Evolutionary conservation across 179 eudicot genomes (phyloP), one percentile per base, ranked within the genome.

Genomic region (Pouteria campechiana): DNA sequence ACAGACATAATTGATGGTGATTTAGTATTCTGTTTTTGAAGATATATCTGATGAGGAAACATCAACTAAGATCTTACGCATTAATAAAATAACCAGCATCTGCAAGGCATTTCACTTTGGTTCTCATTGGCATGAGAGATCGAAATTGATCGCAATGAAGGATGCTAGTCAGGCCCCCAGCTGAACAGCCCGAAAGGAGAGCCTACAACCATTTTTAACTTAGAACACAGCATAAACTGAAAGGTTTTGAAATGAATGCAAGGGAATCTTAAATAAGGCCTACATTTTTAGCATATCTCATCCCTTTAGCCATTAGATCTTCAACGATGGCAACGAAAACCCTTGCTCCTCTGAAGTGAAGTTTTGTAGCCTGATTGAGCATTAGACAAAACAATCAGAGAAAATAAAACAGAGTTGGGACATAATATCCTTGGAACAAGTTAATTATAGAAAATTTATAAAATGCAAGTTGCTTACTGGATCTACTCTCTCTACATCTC

Each of bases 111-210:
- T 92, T 92, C 14, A 79, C 92, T 48, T 59, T 67, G 32, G 94
- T 52, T 36, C 61, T 52, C 34, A 17, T 23, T 11, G 96, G 96
- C 33, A 92, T 58, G 30, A 75, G 81, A 53, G 85, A 71, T 65
- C 67, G 67, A 52, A 92, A 92, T 41, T 58, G 71, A 75, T 92
- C 99, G 66, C 99, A 92, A 58, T 82, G 84, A 53, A 92, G 57
- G 48, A 87, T 92, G 41, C 94, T 54, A 57, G 96, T 56, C 80
- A 92, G 69, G 34, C 99, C 94, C 57, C 99, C 99, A 57, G 99
- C 94, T 32, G 99, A 92, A 61, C 96, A 86, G 22, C 99, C 99
- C 37, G 96, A 77, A 46, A 92, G 79, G 58, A 92, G 60, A 44
- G 88, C 84, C 93, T 83, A 64, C 15, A 37, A 15, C 23, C 34